Evolutionary conservation across 164 flowering plant species (phyloP), one percentile per base, ranked within the genome.

Genomic region (Malania oleifera): DNA sequence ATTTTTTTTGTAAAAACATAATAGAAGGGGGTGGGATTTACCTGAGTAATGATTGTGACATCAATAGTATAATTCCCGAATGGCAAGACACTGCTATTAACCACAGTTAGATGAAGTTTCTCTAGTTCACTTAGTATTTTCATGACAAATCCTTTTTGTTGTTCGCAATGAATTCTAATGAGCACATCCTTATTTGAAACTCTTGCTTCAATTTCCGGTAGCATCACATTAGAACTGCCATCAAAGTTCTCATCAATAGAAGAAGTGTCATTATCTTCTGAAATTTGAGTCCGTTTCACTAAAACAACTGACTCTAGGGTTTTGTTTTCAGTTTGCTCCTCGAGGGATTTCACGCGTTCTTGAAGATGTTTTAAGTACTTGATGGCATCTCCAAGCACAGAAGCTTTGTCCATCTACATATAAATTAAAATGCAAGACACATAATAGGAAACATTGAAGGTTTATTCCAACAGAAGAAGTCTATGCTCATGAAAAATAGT

Each of bases 131-230:
- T 46, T 0, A 80, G 40, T 53, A 70, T 55, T 18, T 71, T 71
- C 11, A 37, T 29, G 0, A 71, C 1, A 24, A 71, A 27, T 11
- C 83, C 83, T 28, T 64, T 62, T 12, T 19, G 62, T 26, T 67
- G 80, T 56, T 74, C 69, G 31, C 85, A 71, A 47, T 78, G 77
- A 23, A 82, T 60, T 61, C 79, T 63, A 4, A 84, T 45, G 8
- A 84, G 69, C 1, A 81, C 66, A 26, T 71, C 67, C 40, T 64
- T 73, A n/a, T 64, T 71, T 0, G 65, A 77, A 9, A 71, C 61
- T 54, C 73, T 76, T 5, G 70, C 80, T 65, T 84, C 89, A 8
- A 84, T 77, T 41, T 78, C 83, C 1, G 80, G 84, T n/a, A 76
- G 65, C 5, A 54, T 25, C 18, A 58, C 61, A n/a, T 65, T 45